Evolutionary conservation across 306 rosid species (phyloP).

Genomic region (Vigna angularis): DNA sequence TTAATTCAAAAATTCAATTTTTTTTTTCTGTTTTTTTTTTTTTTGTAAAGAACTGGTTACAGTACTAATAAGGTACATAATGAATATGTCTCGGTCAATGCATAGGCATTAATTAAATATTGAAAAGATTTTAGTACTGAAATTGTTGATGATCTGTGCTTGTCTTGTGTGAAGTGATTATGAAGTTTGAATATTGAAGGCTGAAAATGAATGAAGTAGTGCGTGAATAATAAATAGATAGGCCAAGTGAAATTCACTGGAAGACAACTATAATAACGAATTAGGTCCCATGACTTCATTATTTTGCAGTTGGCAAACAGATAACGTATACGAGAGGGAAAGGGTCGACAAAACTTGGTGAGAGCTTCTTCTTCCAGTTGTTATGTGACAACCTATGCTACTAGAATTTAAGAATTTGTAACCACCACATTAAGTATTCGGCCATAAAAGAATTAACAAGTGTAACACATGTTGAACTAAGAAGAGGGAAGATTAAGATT

Average conservation of each 20-base stretch:
- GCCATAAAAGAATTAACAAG: slow-evolving; percentile 1
- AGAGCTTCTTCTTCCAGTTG: slow-evolving; percentile 26
- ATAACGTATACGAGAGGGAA: slow-evolving; percentile 22
- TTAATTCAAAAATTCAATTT: background rate
- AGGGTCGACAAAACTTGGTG: slow-evolving; percentile 8
- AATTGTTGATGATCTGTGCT: background rate
- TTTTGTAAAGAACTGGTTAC: background rate
- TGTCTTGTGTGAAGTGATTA: background rate
- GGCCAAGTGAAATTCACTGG: background rate
- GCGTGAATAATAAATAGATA: slow-evolving; percentile 3
- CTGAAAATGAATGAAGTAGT: slow-evolving; percentile 8
- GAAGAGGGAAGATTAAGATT: slow-evolving; percentile 47
- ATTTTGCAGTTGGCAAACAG: slow-evolving; percentile 34
- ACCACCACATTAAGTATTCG: slow-evolving; percentile 33
- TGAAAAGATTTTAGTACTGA: background rate
- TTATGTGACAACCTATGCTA: slow-evolving; percentile 38
- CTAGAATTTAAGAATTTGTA: slow-evolving; percentile 8
- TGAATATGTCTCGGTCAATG: background rate
- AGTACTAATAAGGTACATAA: background rate
- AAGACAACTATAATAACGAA: slow-evolving; percentile 19
- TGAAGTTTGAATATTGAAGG: background rate
- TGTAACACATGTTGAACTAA: background rate
- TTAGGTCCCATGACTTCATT: slow-evolving; percentile 43
- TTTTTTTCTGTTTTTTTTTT: too few relatives aligned
- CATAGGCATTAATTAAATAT: background rate